phyloP scores from a whole-genome alignment of 257 asterid genomes.

The Solanum bulbocastanum region DNA sequence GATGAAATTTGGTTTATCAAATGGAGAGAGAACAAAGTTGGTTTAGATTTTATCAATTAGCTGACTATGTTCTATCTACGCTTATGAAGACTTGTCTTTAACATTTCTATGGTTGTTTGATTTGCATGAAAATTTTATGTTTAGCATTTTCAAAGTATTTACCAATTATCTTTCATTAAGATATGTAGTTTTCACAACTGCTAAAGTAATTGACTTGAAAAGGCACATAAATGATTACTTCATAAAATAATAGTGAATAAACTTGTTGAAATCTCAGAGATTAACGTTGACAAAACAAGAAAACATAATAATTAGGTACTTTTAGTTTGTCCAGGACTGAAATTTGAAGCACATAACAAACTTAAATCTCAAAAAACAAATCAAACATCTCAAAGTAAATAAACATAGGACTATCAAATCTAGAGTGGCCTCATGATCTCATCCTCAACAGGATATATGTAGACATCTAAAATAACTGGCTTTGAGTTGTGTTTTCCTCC shows the following conservation, averaged over 20 bases:
- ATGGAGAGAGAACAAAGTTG: not conserved
- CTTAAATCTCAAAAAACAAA: not conserved
- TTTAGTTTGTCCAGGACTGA: not conserved
- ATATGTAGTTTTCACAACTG: not conserved
- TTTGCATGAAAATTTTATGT: not conserved
- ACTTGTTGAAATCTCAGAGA: not conserved
- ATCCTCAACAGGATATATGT: not conserved
- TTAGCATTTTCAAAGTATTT: not conserved
- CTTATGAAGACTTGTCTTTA: not conserved
- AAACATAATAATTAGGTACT: not conserved
- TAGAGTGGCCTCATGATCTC: not conserved
- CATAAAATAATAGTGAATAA: not conserved
- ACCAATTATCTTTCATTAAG: not conserved
- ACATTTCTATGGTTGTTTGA: not conserved
- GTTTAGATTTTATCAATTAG: not conserved
- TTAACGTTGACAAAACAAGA: not conserved
- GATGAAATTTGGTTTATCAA: not conserved
- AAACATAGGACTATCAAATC: not conserved
- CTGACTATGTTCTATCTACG: not conserved
- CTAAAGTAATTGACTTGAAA: not conserved
- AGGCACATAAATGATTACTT: not conserved
- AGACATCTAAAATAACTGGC: not conserved
- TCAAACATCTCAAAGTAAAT: not conserved
- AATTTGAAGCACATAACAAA: not conserved
- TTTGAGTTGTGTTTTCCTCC: not conserved